phyloP scores from a whole-genome alignment of 2,329 filamentous ascomycete genomes.

The Leptodontidium sp. region DNA sequence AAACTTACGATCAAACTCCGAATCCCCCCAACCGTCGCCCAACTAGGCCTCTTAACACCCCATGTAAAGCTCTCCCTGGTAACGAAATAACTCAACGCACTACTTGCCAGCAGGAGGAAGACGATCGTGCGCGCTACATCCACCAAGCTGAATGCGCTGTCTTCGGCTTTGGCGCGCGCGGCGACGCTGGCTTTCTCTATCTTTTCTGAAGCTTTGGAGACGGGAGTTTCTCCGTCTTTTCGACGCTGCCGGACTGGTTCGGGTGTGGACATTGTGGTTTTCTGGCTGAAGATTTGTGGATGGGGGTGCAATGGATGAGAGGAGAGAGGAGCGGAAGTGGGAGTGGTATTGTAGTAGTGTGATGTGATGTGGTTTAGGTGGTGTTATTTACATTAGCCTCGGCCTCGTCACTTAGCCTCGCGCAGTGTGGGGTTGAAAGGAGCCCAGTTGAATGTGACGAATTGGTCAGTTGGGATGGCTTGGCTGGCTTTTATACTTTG shows the following conservation, averaged over 20 bases:
- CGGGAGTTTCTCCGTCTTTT: slow-evolving; percentile 16
- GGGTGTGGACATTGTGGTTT: slow-evolving; percentile 29
- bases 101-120: slow-evolving; percentile 40
- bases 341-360: not conserved
- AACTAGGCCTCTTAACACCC: slow-evolving; percentile 41
- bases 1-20: slow-evolving; percentile 41
- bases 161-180: slow-evolving; percentile 40
- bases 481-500: not conserved
- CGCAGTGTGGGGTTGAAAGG: slow-evolving; percentile 18
- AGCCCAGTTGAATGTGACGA: slow-evolving; percentile 19
- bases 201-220: slow-evolving; percentile 14
- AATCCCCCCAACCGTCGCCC: slow-evolving; percentile 36
- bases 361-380: slow-evolving; percentile 22
- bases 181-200: slow-evolving; percentile 22
- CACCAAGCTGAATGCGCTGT: slow-evolving; percentile 39
- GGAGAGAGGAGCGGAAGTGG: not conserved
- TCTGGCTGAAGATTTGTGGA: not conserved
- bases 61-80: slow-evolving; percentile 44
- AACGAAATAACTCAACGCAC: slow-evolving; percentile 44
- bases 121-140: slow-evolving; percentile 43
- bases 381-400: slow-evolving; percentile 34
- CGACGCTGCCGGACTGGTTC: slow-evolving; percentile 24
- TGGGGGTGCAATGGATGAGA: not conserved
- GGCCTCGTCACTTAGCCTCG: slow-evolving; percentile 35
- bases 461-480: slow-evolving; percentile 17